Evolutionary conservation across 2,329 filamentous ascomycete genomes (phyloP), one percentile per base, ranked within the genome.

Genomic region (Magnaporthiopsis rhizophila): DNA sequence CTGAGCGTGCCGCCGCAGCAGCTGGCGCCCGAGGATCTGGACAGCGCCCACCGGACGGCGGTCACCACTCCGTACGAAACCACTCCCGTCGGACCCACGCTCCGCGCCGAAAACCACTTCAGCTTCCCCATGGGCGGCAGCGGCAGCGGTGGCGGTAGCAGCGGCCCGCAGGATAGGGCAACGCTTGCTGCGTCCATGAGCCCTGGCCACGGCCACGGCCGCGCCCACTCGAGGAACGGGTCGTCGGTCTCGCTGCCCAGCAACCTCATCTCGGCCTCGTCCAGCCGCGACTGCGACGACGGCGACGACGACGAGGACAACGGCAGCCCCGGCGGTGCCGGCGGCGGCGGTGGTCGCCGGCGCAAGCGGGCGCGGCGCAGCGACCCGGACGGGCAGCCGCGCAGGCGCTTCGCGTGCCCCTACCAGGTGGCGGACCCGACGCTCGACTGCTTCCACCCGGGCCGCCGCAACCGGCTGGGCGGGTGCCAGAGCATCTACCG

Each of bases 401-500:
- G 45, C 45, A 21, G 45, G 18, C 62, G 62, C 11, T 57, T 63
- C 5, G 62, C 62, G 30, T 63, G 62, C 56, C 62, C 62, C 13
- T 63, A 58, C 32, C 53, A 58, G 32, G 62, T 57, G 8, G 58
- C n/a, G 24, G 62, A 63, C 7, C 62, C 53, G 8, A 26, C 32
- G n/a, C 62, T 57, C 18, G 32, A 58, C 53, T 63, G 62, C 56
- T 63, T 63, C 32, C 30, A 36, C 18, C 12, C 32, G 12, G 62
- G 62, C 9, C n/a, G 28, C 5, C 62, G 62, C 62, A 63, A 63
- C 62, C 53, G 24, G 11, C 11, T 30, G 2, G 62, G 62, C 9
- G 62, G 62, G 15, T 63, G 62, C 34, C 24, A 58, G 26, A 57
- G 56, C 53, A 63, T 63, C 53, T 63, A 59, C 56, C 62, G 62